A percentile compares a stretch with the other conserved stretches of the same genome.
phyloP scores from a whole-genome alignment of 345 rosid species.

The Turnera subulata region DNA sequence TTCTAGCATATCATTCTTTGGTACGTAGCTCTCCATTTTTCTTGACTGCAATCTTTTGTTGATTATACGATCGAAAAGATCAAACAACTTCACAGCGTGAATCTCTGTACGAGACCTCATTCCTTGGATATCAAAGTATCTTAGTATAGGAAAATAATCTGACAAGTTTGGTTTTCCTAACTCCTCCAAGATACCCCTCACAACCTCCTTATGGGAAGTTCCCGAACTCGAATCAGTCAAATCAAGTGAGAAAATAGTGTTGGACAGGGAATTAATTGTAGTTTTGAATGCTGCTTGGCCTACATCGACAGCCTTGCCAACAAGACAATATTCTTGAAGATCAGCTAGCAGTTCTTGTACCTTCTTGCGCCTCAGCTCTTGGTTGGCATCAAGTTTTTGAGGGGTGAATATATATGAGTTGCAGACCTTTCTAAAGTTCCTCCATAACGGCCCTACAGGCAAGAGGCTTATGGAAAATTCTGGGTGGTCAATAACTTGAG shows the following conservation, averaged over 20 bases:
- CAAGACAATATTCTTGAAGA: not conserved
- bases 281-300: conserved; percentile 25
- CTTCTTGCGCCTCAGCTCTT: not conserved
- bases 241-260: no score
- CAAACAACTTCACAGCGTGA: conserved; percentile 5
- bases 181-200: no score
- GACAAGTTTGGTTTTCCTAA: no score
- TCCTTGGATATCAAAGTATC: conserved; percentile 15
- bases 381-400: no score
- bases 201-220: no score
- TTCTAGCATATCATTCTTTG: no score
- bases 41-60: not conserved
- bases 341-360: not conserved
- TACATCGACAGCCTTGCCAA: conserved; percentile 4
- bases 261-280: conserved; percentile 17
- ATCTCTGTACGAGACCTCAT: conserved; percentile 4
- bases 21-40: not conserved
- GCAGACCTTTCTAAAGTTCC: not conserved
- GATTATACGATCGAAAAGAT: not conserved
- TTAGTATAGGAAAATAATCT: conserved; percentile 1
- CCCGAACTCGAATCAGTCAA: no score
- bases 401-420: not conserved
- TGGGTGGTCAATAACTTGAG: no score
- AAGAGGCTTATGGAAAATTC: no score
- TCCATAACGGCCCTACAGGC: not conserved